Evolutionary conservation across 495 filamentous ascomycete species (phyloP).

Genomic region (Penicillium verhagenii): DNA sequence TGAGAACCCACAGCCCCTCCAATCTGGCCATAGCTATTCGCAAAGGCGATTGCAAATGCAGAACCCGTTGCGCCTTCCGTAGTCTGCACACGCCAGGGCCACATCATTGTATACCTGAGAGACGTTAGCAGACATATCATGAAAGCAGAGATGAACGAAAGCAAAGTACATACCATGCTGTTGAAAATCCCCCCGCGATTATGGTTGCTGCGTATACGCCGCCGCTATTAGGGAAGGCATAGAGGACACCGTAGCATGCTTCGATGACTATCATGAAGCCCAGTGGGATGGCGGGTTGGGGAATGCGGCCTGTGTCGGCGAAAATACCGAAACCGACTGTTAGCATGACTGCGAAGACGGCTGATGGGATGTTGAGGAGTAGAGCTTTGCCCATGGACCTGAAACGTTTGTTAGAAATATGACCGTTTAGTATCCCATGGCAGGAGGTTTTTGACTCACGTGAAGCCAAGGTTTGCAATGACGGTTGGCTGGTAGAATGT

Average conservation of each 20-base stretch:
- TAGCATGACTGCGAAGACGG: conserved; percentile 29
- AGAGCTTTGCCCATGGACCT: conserved; percentile 35
- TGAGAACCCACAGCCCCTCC: conserved; percentile 37
- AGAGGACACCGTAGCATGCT: conserved; percentile 40
- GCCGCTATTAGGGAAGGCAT: conserved; percentile 36
- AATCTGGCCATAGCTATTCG: conserved; percentile 38
- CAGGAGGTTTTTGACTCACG: conserved; percentile 20
- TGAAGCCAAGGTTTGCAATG: conserved; percentile 44
- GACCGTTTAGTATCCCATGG: neutral
- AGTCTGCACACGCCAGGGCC: conserved; percentile 43
- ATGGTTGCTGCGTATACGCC: conserved; percentile 41
- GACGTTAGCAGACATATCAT: neutral
- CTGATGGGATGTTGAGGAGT: conserved; percentile 35
- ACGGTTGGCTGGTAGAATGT: conserved; percentile 44
- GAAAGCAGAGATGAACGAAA: neutral
- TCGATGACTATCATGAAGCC: conserved; percentile 39
- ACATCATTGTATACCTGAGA: conserved; percentile 30
- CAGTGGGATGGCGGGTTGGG: conserved; percentile 38
- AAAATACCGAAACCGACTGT: conserved; percentile 34
- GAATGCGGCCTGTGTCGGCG: conserved; percentile 39
- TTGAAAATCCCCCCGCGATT: conserved; percentile 26
- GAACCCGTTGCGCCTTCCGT: conserved; percentile 43
- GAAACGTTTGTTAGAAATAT: neutral
- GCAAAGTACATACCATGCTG: conserved; percentile 31
- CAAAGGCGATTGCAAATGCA: conserved; percentile 46